Percentiles rank a stretch among this genome's conserved stretches.
Evolutionary conservation across 495 filamentous ascomycete genomes (phyloP).

Genomic region (Hypoxylon lienhwacheense): DNA sequence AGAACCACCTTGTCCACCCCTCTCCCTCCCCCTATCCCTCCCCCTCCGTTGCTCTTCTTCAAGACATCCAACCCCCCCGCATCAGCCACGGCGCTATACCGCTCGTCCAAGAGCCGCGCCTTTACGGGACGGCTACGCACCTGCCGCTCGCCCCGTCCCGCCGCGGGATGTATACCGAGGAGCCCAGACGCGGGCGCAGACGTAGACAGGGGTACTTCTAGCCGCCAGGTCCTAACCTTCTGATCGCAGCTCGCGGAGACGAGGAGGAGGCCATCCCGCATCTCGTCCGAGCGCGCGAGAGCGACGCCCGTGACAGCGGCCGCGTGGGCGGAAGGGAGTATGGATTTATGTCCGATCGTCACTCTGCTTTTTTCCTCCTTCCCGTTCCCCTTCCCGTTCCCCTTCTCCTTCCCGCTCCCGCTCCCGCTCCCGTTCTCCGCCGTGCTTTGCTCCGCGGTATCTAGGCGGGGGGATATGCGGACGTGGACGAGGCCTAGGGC

Average conservation of each 20-base stretch:
- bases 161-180: too few species aligned
- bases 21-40: background rate
- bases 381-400: too few species aligned
- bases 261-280: slow-evolving; percentile 39
- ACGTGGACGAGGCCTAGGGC: slow-evolving; percentile 62
- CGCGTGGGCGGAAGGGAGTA: slow-evolving; percentile 75
- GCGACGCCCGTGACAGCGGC: slow-evolving; percentile 73
- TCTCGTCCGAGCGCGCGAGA: slow-evolving; percentile 42
- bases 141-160: too few species aligned
- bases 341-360: slow-evolving; percentile 45
- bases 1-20: slow-evolving; percentile 40
- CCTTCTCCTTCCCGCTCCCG: too few species aligned
- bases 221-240: slow-evolving; percentile 72
- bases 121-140: too few species aligned
- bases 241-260: slow-evolving; percentile 79
- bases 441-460: too few species aligned
- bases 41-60: background rate
- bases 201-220: too few species aligned
- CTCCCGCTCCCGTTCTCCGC: too few species aligned
- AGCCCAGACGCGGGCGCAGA: too few species aligned
- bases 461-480: slow-evolving; percentile 29
- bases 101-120: slow-evolving; percentile 52
- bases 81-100: slow-evolving; percentile 68
- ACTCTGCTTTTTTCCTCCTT: too few species aligned
- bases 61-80: slow-evolving; percentile 39